Evolutionary conservation across 768 basidiomycete species (phyloP).

Genomic region (Mrakia frigida): DNA sequence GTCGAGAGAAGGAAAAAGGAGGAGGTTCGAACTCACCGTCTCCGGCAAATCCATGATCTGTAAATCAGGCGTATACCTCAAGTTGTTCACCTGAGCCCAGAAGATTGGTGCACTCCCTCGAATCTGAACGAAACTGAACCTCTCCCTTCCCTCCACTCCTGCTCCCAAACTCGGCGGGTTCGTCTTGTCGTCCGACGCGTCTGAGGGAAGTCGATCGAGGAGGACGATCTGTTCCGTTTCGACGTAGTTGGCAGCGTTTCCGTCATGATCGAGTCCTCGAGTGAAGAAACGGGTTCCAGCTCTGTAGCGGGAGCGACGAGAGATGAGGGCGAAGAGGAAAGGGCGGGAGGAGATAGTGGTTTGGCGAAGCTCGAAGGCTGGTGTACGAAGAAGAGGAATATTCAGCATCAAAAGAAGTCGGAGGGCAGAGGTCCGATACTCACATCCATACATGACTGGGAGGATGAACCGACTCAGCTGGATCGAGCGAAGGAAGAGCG

Average conservation of each 20-base stretch:
- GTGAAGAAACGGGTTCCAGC: conserved; percentile 97
- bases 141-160: conserved; percentile 44
- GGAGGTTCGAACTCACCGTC: conserved; percentile 55
- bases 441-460: conserved; percentile 91
- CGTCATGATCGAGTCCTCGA: conserved; percentile 80
- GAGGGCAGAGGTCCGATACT: conserved; percentile 44
- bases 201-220: conserved; percentile 51
- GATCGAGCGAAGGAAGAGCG: too few relatives aligned
- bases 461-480: conserved; percentile 85
- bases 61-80: conserved; percentile 92
- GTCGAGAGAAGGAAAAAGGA: too few relatives aligned
- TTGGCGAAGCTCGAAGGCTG: conserved; percentile 82
- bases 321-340: conserved; percentile 79
- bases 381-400: background rate
- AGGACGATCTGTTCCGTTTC: conserved; percentile 94
- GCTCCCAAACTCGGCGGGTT: background rate
- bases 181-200: conserved; percentile 33
- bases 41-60: conserved; percentile 90
- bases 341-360: conserved; percentile 64
- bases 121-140: conserved; percentile 82
- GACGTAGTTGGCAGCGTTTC: conserved; percentile 93
- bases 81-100: conserved; percentile 93
- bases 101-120: conserved; percentile 89
- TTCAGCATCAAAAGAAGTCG: background rate
- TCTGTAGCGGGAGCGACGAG: conserved; percentile 85